Evolutionary conservation across 2,329 filamentous ascomycete genomes (phyloP).

Genomic region (Fusarium sp.): DNA sequence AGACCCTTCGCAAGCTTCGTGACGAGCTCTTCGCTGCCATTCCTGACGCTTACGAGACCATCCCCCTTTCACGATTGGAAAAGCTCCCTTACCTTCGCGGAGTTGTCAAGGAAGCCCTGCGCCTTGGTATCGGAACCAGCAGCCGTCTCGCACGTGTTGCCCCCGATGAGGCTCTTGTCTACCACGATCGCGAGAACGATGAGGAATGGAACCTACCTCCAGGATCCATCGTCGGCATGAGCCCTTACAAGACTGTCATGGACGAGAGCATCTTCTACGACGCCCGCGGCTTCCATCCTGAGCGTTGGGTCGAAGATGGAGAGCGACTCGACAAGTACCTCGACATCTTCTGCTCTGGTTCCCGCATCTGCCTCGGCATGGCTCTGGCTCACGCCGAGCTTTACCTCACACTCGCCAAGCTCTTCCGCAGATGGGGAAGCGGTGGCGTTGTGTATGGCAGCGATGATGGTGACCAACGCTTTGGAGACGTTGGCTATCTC

Average conservation of each 20-base stretch:
- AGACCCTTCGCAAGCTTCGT: conserved; percentile 47
- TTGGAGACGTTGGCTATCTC: conserved; percentile 49
- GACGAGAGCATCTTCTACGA: conserved; percentile 49
- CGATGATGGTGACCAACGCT: conserved; percentile 47
- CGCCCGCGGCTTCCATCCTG: conserved; percentile 48
- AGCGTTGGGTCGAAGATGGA: conserved; percentile 51
- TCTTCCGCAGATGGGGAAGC: conserved; percentile 54
- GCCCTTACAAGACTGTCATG: conserved; percentile 51
- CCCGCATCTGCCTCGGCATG: conserved; percentile 52
- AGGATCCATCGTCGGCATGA: conserved; percentile 53
- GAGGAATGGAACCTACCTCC: conserved; percentile 47
- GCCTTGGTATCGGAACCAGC: conserved; percentile 60
- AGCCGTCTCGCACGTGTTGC: conserved; percentile 61
- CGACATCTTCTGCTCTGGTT: conserved; percentile 50
- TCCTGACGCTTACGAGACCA: conserved; percentile 44
- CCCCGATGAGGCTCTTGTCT: conserved; percentile 50
- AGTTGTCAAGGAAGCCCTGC: conserved; percentile 63
- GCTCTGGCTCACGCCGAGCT: conserved; percentile 54
- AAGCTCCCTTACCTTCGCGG: conserved; percentile 58
- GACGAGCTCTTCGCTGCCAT: conserved; percentile 51
- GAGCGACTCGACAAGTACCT: conserved; percentile 50
- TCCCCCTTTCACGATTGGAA: conserved; percentile 47
- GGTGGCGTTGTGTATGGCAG: conserved; percentile 46
- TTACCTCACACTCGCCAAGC: conserved; percentile 50
- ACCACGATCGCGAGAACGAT: conserved; percentile 43